These are phyloP conservation scores for Dictyostelium brefeldianum DNA, from an alignment of 78 protist species.

Conservation along the genomic window DNA sequence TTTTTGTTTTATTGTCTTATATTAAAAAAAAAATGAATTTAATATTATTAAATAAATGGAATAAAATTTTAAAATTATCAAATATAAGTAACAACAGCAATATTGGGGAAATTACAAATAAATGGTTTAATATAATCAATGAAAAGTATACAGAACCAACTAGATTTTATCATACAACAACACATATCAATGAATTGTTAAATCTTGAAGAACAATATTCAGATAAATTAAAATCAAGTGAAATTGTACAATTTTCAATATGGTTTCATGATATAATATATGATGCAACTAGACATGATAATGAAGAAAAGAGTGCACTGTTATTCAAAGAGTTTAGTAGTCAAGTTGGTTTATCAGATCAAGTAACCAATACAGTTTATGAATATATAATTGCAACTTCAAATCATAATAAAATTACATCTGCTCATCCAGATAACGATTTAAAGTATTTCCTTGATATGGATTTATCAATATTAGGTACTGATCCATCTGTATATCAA, in stretches of 20 bases:
- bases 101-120: background rate
- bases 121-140: conserved; percentile 28
- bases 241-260: conserved; percentile 21
- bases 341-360: background rate
- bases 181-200: conserved; percentile 45
- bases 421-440: conserved; percentile 1
- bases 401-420: conserved; percentile 25
- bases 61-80: background rate
- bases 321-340: background rate
- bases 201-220: conserved; percentile 1
- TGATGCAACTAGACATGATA: conserved; percentile 56
- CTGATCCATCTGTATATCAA: background rate
- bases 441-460: conserved; percentile 48
- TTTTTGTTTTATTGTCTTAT: too few species aligned
- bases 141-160: conserved; percentile 6
- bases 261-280: conserved; percentile 76
- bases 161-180: conserved; percentile 51
- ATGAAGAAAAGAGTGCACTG: conserved; percentile 34
- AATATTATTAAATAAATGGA: conserved; percentile 24
- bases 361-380: background rate
- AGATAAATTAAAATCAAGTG: background rate
- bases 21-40: background rate
- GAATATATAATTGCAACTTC: conserved; percentile 27
- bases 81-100: too few species aligned
- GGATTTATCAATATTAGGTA: conserved; percentile 67